Percentiles rank a stretch among this genome's conserved stretches.
Evolutionary conservation across 1,139 yeast species (phyloP).

Genomic region (Tardiomyces blankii): DNA sequence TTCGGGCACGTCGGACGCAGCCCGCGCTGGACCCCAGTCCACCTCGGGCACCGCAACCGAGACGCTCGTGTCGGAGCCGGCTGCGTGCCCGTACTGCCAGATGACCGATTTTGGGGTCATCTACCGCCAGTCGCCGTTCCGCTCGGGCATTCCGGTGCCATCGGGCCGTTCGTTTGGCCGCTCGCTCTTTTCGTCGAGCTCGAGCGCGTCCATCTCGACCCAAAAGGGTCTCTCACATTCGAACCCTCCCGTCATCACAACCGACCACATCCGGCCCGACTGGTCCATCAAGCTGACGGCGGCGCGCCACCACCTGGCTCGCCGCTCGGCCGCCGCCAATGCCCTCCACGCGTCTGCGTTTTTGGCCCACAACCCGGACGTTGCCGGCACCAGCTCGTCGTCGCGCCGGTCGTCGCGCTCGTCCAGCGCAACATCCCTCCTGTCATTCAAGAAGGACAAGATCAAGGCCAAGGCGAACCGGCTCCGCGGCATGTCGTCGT

Average conservation of each 20-base stretch:
- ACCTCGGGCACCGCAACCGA: slow-evolving; percentile 5
- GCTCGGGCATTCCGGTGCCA: slow-evolving; percentile 20
- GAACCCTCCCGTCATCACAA: slow-evolving; percentile 50
- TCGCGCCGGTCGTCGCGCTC: background rate
- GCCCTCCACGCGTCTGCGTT: slow-evolving; percentile 82
- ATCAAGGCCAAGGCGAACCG: background rate
- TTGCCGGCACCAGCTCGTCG: background rate
- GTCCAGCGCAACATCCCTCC: background rate
- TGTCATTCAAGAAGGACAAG: background rate
- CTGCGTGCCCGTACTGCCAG: slow-evolving; percentile 91
- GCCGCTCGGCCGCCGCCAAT: slow-evolving; percentile 87
- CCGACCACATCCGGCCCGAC: slow-evolving; percentile 81
- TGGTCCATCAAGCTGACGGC: slow-evolving; percentile 69
- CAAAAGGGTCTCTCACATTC: slow-evolving; percentile 30
- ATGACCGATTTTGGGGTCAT: slow-evolving; percentile 77
- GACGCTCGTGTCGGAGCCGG: slow-evolving; percentile 59
- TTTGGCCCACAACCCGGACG: slow-evolving; percentile 25
- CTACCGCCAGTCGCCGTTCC: slow-evolving; percentile 48
- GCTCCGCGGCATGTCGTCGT: background rate
- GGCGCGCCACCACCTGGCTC: slow-evolving; percentile 69
- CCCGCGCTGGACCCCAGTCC: slow-evolving; percentile 2
- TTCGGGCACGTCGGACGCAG: slow-evolving; percentile 1
- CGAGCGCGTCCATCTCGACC: slow-evolving; percentile 1
- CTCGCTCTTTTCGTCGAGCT: background rate
- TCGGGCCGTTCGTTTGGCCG: background rate